Base-by-base conservation (phyloP, 2,329 filamentous ascomycete genomes). In the Alternaria hordeiaustralica region DNA sequence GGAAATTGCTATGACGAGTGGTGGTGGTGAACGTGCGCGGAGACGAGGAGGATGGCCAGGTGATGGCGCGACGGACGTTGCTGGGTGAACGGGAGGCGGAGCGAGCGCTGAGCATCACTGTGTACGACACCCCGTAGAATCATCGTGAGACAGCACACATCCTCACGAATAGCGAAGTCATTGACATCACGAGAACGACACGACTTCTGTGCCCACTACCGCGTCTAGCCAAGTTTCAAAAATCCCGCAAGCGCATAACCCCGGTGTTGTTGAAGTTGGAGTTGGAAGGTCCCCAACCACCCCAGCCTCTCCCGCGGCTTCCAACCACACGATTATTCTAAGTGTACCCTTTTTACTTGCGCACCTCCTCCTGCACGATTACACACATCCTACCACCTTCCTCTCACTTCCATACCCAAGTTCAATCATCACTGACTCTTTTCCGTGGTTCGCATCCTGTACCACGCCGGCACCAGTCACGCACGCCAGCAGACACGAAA, bases 291-390 rank as follows among this genome's bases (percentile, higher is more conserved):
- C 53, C 62, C 61, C 60, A 63, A 54, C 60, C 60, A 53, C 68
- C 75, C 65, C 65, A 67, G 56, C 64, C 45, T 28, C 50, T 53
- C 36, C 44, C 53, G 58, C 58, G 53, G 50, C 58, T 58, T 65
- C 74, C 72, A 74, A 67, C 72, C 73, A 70, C 68, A 68, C 68
- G 62, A 67, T 72, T 71, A 71, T 69, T 70, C 70, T 61, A 75
- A 74, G 70, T 64, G 65, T 66, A 69, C 66, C 73, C 72, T 74
- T 75, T 77, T 78, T 41, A 73, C 73, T 62, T 75, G 47, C 65
- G 58, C 71, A 60, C 58, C 47, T 56, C 43, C 36, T 64, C 63
- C 65, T 67, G 63, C 66, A 69, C 63, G 44, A 59, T 60, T 66
- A 59, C 64, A 63, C 61, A 55, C 64, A 51, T 54, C 54, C 47